Evolutionary conservation across 1,139 yeast genomes (phyloP).

Genomic region (Pichia norvegensis): DNA sequence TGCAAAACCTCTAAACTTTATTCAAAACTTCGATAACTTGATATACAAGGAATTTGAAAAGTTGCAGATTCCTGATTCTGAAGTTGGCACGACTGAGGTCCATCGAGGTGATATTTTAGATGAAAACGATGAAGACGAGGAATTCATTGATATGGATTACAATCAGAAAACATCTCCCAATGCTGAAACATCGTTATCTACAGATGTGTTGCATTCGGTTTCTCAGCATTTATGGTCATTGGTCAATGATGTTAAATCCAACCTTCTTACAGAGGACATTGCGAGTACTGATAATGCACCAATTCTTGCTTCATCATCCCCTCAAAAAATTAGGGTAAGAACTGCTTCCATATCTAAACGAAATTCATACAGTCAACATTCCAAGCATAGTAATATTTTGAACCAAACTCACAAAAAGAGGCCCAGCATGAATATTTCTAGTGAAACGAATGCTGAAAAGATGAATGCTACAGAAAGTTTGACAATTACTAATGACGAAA

Average conservation of each 20-base stretch:
- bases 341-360: slow-evolving; percentile 25
- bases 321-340: slow-evolving; percentile 12
- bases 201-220: slow-evolving; percentile 26
- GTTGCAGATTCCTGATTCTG: slow-evolving; percentile 32
- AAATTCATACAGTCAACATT: slow-evolving; percentile 23
- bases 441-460: not conserved
- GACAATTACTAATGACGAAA: slow-evolving; percentile 4
- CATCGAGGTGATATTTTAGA: not conserved
- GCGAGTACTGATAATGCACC: not conserved
- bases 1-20: slow-evolving; percentile 50
- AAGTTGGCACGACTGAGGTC: slow-evolving; percentile 14
- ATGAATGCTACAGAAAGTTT: not conserved
- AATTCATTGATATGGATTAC: slow-evolving; percentile 1
- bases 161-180: slow-evolving; percentile 16
- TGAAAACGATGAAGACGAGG: not conserved
- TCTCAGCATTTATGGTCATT: slow-evolving; percentile 28
- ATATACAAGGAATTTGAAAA: slow-evolving; percentile 61
- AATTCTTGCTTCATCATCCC: slow-evolving; percentile 3
- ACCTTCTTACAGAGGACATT: slow-evolving; percentile 17
- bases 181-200: slow-evolving; percentile 8
- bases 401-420: not conserved
- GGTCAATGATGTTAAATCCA: slow-evolving; percentile 28
- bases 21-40: slow-evolving; percentile 63
- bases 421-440: slow-evolving; percentile 2
- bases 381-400: slow-evolving; percentile 13